phyloP scores from a whole-genome alignment of 2,329 filamentous ascomycete genomes.

The Sphaerostilbella broomeana region DNA sequence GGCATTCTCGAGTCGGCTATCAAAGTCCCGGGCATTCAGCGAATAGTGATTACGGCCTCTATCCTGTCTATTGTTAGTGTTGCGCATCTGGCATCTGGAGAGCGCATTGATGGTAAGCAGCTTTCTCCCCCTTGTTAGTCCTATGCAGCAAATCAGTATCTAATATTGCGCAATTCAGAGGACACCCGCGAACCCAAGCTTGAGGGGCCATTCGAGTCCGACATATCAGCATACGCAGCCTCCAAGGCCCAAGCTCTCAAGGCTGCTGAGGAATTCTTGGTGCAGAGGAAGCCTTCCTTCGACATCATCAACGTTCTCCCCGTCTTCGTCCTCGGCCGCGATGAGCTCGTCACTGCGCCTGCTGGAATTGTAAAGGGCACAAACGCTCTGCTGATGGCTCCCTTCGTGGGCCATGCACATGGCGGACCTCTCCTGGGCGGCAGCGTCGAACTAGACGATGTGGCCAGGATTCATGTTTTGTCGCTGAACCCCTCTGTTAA shows the following conservation, averaged over 20 bases:
- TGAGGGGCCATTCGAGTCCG: constrained; percentile 23
- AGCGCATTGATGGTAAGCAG: constrained; percentile 6
- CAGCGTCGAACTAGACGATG: constrained; percentile 14
- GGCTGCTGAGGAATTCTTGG: constrained; percentile 28
- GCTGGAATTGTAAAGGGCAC: constrained; percentile 21
- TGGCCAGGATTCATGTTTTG: constrained; percentile 13
- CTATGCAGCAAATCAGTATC: no score
- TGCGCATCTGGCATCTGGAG: background rate
- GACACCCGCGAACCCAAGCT: background rate
- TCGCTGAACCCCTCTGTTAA: constrained; percentile 4
- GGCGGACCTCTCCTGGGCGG: constrained; percentile 21
- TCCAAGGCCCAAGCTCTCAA: constrained; percentile 30
- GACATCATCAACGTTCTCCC: constrained; percentile 32
- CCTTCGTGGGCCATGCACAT: constrained; percentile 26
- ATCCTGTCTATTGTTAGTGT: constrained; percentile 18
- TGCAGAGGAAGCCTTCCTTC: constrained; percentile 27
- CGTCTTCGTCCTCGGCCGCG: constrained; percentile 30
- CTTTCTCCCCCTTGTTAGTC: no score
- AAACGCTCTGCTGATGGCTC: constrained; percentile 29
- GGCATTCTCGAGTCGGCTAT: constrained; percentile 32
- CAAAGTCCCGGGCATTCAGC: constrained; percentile 27
- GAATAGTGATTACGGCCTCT: constrained; percentile 38
- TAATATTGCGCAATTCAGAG: background rate
- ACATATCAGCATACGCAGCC: constrained; percentile 29
- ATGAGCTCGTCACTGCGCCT: constrained; percentile 22